These are phyloP conservation scores for Pestalotiopsis sp. DNA, from an alignment of 2,329 filamentous ascomycete species.

Conservation along the genomic window DNA sequence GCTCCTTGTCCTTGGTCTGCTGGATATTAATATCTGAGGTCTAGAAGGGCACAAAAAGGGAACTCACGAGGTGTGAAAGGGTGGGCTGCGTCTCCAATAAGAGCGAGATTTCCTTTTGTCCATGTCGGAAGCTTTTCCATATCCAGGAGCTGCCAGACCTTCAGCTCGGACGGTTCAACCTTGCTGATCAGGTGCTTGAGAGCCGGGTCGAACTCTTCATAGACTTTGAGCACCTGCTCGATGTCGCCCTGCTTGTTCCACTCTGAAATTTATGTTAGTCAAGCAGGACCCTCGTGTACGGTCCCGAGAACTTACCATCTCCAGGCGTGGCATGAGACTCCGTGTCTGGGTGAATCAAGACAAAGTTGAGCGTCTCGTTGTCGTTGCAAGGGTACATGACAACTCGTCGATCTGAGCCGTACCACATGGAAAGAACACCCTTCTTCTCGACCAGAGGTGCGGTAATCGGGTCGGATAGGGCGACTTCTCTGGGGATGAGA, in stretches of 20 bases:
- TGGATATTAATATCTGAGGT: slow-evolving; percentile 10
- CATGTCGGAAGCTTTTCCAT: slow-evolving; percentile 53
- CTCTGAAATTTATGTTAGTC: slow-evolving; percentile 25
- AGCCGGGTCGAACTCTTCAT: slow-evolving; percentile 43
- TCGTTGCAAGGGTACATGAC: slow-evolving; percentile 49
- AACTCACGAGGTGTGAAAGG: slow-evolving; percentile 62
- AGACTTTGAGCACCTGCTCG: slow-evolving; percentile 38
- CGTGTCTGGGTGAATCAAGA: slow-evolving; percentile 51
- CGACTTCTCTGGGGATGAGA: slow-evolving; percentile 42
- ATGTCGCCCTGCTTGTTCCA: slow-evolving; percentile 41
- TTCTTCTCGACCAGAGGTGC: slow-evolving; percentile 29
- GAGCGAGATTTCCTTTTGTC: slow-evolving; percentile 22
- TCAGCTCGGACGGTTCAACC: slow-evolving; percentile 46
- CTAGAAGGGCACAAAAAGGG: not conserved
- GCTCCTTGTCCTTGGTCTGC: slow-evolving; percentile 37
- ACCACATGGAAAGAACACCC: slow-evolving; percentile 40
- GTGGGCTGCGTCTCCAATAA: slow-evolving; percentile 49
- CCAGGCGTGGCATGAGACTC: slow-evolving; percentile 34
- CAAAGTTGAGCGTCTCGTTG: slow-evolving; percentile 49
- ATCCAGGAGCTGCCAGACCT: slow-evolving; percentile 62
- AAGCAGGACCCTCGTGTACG: no score
- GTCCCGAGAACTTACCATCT: slow-evolving; percentile 29
- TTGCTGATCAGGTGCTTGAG: slow-evolving; percentile 42
- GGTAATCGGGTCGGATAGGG: slow-evolving; percentile 34
- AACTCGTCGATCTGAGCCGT: slow-evolving; percentile 41